Evolutionary conservation across 2,329 filamentous ascomycete species (phyloP), one percentile per base, ranked within the genome.

Genomic region (Colletotrichum liaoningense): DNA sequence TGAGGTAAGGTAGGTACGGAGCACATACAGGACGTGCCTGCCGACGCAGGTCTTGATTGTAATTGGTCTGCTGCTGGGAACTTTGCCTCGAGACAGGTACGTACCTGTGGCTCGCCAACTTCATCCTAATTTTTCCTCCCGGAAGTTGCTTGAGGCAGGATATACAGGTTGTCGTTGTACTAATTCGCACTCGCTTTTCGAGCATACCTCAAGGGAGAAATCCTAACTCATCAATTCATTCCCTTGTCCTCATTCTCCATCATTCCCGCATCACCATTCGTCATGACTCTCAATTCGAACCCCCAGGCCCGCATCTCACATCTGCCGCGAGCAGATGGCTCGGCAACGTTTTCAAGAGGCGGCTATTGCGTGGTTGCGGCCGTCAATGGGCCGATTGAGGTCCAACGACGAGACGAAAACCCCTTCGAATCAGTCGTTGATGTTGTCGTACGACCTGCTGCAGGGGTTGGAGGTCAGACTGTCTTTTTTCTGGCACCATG

Each of bases 301-400:
- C 89, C 90, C 46, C 84, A 86, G 67, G 89, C 87, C 42, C 81
- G 86, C 26, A 81, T 93, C 12, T 89, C 89, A 35, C 87, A 88
- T 76, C 87, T 97, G 3, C 87, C 90, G 73, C 92, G 92, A 74
- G 89, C 94, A 30, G 94, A 97, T 81, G 94, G 94, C 74, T 97
- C 95, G 60, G 93, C 93, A 12, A 93, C 91, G 11, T 95, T 94
- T 81, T 91, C 93, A 2, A 88, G 92, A 78, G 88, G 90, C 70
- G 94, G 95, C 62, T 97, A 95, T 83, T 93, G 92, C 57, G 89
- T 98, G 76, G 90, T 97, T 67, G 94, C 93, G 69, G 93, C 94
- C 16, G 95, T 97, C 77, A 98, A 98, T 83, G 97, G 96, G 0
- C 97, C 97, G 19, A 91, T 98, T 77, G 97, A 99, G 85, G 94